Percentiles rank a stretch among this genome's conserved stretches.
phyloP scores from a whole-genome alignment of 2,329 filamentous ascomycete genomes.

The Fusarium sp. region DNA sequence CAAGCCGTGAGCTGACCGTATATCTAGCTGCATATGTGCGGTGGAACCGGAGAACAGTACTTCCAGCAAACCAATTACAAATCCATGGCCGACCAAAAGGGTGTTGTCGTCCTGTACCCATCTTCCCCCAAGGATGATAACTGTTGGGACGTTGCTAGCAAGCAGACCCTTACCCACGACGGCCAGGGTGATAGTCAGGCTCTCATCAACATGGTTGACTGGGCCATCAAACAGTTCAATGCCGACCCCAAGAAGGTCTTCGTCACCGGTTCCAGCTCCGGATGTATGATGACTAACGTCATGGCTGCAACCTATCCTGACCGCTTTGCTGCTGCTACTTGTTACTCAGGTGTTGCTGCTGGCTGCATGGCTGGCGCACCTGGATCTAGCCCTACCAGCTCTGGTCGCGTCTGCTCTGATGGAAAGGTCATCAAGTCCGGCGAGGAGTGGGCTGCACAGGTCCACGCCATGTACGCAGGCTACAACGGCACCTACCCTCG shows the following conservation, averaged over 20 bases:
- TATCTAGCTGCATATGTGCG: not conserved
- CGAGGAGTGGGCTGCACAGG: conserved; percentile 11
- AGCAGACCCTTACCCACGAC: conserved; percentile 12
- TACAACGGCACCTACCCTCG: conserved; percentile 2
- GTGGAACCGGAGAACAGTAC: conserved; percentile 4
- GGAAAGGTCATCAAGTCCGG: conserved; percentile 3
- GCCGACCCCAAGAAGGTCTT: conserved; percentile 9
- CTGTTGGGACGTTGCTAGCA: conserved; percentile 16
- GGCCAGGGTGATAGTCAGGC: conserved; percentile 16
- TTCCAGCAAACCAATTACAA: conserved; percentile 12
- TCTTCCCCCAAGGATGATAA: conserved; percentile 4
- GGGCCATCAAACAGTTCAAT: conserved; percentile 3
- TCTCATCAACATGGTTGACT: conserved; percentile 18
- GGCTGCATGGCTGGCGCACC: conserved; percentile 15
- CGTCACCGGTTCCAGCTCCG: conserved; percentile 13
- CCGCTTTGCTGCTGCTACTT: conserved; percentile 9
- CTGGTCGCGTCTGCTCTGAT: conserved; percentile 8
- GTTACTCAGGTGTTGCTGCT: conserved; percentile 15
- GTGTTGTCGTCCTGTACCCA: conserved; percentile 5
- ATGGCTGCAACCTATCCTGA: conserved; percentile 15
- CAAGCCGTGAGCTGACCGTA: not conserved
- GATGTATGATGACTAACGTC: conserved; percentile 24
- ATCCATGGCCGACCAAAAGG: conserved; percentile 4
- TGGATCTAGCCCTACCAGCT: conserved; percentile 9
- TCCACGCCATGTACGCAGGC: conserved; percentile 5